Percentiles rank a stretch among this genome's conserved stretches.
These are phyloP conservation scores for Aegle marmelos DNA, from an alignment of 345 rosid genomes.

Conservation along the genomic window DNA sequence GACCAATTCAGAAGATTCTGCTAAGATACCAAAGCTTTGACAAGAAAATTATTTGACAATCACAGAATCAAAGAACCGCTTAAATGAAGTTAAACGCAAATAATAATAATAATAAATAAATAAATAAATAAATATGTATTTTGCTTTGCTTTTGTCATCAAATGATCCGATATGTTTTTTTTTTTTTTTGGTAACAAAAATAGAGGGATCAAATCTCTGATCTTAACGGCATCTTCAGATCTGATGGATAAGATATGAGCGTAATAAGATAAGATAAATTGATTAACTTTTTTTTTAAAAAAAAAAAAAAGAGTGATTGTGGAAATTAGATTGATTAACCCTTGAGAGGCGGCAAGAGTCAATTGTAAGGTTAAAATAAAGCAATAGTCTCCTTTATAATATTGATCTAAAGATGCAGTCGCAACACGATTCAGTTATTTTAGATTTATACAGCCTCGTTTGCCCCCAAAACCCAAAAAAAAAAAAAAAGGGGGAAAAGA, in stretches of 20 bases:
- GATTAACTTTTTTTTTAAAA: neutral
- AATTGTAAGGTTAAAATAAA: neutral
- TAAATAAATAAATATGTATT: no score
- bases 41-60: neutral
- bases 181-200: neutral
- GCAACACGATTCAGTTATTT: no score
- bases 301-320: neutral
- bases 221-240: slow-evolving; percentile 29
- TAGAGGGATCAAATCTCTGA: slow-evolving; percentile 28
- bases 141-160: neutral
- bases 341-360: slow-evolving; percentile 20
- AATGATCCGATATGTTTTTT: neutral
- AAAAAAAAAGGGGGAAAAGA: no score
- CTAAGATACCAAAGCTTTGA: slow-evolving; percentile 20
- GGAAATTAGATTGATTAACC: neutral
- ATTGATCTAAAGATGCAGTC: neutral
- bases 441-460: no score
- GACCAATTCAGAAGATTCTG: slow-evolving; percentile 28
- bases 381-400: neutral
- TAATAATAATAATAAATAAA: no score
- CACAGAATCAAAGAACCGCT: slow-evolving; percentile 9
- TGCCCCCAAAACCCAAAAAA: no score
- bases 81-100: neutral
- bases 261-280: neutral
- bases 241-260: slow-evolving; percentile 7